phyloP scores from a whole-genome alignment of 164 flowering plant genomes.

The Vitis vinifera region ASM3070453v1 NC_081810.1:2341001-2341500 shows the following conservation, averaged over 20 bases:
- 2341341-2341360: neutral
- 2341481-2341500: conserved; percentile 44
- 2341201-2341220: too few relatives aligned
- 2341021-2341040: too few relatives aligned
- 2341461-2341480: conserved; percentile 24
- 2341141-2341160: neutral
- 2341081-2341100: neutral
- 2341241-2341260: neutral
- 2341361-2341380: conserved; percentile 9
- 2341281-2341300: neutral
- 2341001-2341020: too few relatives aligned
- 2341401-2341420: conserved; percentile 4
- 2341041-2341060: too few relatives aligned
- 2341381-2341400: conserved; percentile 13
- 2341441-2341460: conserved; percentile 10
- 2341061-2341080: neutral
- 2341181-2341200: too few relatives aligned
- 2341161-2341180: neutral
- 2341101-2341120: too few relatives aligned
- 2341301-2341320: neutral
- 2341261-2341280: neutral
- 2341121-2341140: too few relatives aligned
- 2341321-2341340: conserved; percentile 1
- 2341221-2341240: neutral
- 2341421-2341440: conserved; percentile 12